phyloP scores from a whole-genome alignment of 148 eudicot genomes.

The Fagopyrum homotropicum region DNA sequence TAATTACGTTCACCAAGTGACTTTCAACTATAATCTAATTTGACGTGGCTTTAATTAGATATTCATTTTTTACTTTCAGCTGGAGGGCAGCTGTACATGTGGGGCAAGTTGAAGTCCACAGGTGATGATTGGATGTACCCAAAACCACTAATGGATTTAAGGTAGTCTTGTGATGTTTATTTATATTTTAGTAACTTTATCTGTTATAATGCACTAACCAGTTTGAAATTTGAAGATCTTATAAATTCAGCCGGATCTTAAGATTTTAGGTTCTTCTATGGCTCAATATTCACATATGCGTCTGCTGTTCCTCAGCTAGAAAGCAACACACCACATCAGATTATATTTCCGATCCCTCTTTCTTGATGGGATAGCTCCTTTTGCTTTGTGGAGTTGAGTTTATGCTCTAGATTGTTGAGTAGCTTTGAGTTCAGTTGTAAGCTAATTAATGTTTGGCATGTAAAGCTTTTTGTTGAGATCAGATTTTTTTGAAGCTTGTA shows the following conservation, averaged over 20 bases:
- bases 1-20: neutral
- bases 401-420: too few relatives aligned
- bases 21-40: neutral
- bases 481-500: too few relatives aligned
- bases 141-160: constrained; percentile 92
- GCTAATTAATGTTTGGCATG: too few relatives aligned
- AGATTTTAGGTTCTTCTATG: too few relatives aligned
- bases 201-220: neutral
- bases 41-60: neutral
- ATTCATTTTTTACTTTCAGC: constrained; percentile 34
- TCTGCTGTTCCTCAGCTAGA: too few relatives aligned
- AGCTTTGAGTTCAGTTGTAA: too few relatives aligned
- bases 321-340: too few relatives aligned
- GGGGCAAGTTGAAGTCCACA: constrained; percentile 87
- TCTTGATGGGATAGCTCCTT: neutral
- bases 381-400: neutral
- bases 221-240: too few relatives aligned
- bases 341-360: neutral
- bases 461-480: too few relatives aligned
- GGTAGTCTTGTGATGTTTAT: constrained; percentile 29
- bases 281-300: too few relatives aligned
- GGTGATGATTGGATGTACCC: constrained; percentile 99
- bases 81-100: constrained; percentile 97
- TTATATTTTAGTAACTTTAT: too few relatives aligned
- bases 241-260: neutral